These are phyloP conservation scores for Teunomyces tritomae DNA, from an alignment of 805 yeast species.

Conservation along the genomic window DNA sequence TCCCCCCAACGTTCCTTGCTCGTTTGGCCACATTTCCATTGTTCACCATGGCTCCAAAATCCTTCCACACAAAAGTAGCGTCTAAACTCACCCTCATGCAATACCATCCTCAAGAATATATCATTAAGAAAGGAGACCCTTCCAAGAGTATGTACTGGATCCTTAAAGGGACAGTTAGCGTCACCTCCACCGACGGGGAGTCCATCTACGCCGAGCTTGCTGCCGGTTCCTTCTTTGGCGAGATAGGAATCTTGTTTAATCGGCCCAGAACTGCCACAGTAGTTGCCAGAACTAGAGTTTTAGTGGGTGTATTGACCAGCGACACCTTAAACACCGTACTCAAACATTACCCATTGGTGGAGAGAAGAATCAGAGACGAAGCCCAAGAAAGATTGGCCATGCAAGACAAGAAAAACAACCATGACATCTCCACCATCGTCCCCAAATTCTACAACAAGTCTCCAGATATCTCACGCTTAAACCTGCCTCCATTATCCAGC, in stretches of 20 bases:
- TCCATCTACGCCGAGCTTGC: constrained; percentile 67
- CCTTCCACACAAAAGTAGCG: constrained; percentile 60
- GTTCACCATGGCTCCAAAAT: constrained; percentile 63
- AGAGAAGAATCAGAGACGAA: constrained; percentile 69
- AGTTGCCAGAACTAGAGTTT: constrained; percentile 62
- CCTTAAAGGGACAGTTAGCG: constrained; percentile 71
- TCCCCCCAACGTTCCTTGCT: constrained; percentile 57
- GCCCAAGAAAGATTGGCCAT: constrained; percentile 74
- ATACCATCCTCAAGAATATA: constrained; percentile 65
- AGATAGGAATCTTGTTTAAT: constrained; percentile 72
- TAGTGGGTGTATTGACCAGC: constrained; percentile 66
- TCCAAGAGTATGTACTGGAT: constrained; percentile 81
- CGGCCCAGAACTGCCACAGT: constrained; percentile 80
- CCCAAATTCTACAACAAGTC: neutral
- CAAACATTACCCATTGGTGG: constrained; percentile 62
- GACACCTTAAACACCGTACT: constrained; percentile 59
- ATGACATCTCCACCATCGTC: constrained; percentile 24
- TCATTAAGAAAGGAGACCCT: constrained; percentile 69
- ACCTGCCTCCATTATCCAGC: constrained; percentile 10
- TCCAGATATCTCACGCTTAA: neutral
- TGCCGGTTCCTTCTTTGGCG: constrained; percentile 74
- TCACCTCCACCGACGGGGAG: constrained; percentile 76
- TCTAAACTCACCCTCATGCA: constrained; percentile 57
- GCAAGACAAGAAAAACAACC: constrained; percentile 59
- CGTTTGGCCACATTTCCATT: constrained; percentile 59